Conservation (phyloP, 164 flowering plant genomes). For the Tetrastigma voinierianum region DNA sequence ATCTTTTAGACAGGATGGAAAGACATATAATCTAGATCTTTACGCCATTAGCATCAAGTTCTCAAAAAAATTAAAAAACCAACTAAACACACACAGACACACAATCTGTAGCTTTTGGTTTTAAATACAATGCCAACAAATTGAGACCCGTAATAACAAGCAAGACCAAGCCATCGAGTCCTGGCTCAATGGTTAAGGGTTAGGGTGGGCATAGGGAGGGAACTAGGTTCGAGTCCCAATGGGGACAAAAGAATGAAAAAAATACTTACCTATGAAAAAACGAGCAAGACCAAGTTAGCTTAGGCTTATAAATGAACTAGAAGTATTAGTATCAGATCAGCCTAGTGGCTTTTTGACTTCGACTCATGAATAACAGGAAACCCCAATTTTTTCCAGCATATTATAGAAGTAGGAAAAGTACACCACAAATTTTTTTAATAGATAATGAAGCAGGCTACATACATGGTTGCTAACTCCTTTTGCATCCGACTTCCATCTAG, state of each 20-base stretch:
- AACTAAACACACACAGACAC: neutral
- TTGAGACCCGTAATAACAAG: neutral
- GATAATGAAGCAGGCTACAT: conserved; percentile 19
- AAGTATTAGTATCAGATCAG: neutral
- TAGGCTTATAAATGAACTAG: neutral
- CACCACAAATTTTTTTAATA: conserved; percentile 2
- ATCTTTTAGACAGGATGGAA: too few species aligned
- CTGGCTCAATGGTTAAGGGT: too few species aligned
- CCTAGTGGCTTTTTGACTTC: neutral
- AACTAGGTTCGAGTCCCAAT: too few species aligned
- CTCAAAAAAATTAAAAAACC: neutral
- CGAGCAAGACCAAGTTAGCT: neutral
- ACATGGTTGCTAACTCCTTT: conserved; percentile 59
- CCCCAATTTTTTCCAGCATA: neutral
- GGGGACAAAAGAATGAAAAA: too few species aligned
- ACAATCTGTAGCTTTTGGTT: neutral
- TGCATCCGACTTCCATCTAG: conserved; percentile 69
- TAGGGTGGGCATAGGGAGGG: too few species aligned
- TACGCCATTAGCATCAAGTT: neutral
- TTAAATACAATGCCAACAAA: neutral
- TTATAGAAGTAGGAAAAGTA: neutral
- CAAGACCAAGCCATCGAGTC: too few species aligned
- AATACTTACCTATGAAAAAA: too few species aligned
- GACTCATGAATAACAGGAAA: neutral
- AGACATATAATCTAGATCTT: too few species aligned